These are phyloP conservation scores for Salix suchowensis DNA, from an alignment of 345 rosid genomes.

Conservation along the genomic window DNA sequence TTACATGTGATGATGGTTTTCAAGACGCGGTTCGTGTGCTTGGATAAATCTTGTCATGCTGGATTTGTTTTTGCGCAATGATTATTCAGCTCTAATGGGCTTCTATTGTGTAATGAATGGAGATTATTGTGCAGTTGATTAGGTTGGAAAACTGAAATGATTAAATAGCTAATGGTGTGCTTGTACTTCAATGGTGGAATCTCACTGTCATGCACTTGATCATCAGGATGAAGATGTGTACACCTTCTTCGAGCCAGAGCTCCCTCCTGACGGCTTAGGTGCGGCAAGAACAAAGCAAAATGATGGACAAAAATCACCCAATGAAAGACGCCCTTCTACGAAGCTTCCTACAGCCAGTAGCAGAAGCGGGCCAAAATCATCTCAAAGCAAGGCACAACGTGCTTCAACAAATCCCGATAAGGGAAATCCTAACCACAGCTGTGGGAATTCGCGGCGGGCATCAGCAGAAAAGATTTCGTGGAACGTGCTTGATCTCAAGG, in stretches of 20 bases:
- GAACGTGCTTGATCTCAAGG: constrained; percentile 97
- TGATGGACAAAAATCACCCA: constrained; percentile 53
- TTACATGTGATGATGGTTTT: background rate
- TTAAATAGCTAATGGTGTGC: background rate
- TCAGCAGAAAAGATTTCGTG: constrained; percentile 78
- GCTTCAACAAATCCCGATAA: constrained; percentile 49
- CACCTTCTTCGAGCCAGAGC: constrained; percentile 95
- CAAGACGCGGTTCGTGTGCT: background rate
- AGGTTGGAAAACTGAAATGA: background rate
- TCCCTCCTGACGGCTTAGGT: constrained; percentile 57
- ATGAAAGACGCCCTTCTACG: constrained; percentile 52
- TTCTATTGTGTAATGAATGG: background rate
- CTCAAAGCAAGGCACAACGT: constrained; percentile 52
- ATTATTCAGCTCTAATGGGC: background rate
- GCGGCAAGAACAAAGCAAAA: constrained; percentile 50
- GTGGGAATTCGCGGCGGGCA: constrained; percentile 45
- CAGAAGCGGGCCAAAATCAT: constrained; percentile 58
- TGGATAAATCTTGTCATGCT: background rate
- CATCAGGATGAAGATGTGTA: constrained; percentile 95
- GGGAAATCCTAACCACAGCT: constrained; percentile 35
- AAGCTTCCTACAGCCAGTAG: constrained; percentile 50
- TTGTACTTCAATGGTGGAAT: background rate
- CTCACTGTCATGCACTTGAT: background rate
- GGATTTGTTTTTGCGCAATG: background rate
- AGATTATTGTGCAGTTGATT: background rate